phyloP scores from a whole-genome alignment of 768 basidiomycete species.

The Lactarius hengduanensis region DNA sequence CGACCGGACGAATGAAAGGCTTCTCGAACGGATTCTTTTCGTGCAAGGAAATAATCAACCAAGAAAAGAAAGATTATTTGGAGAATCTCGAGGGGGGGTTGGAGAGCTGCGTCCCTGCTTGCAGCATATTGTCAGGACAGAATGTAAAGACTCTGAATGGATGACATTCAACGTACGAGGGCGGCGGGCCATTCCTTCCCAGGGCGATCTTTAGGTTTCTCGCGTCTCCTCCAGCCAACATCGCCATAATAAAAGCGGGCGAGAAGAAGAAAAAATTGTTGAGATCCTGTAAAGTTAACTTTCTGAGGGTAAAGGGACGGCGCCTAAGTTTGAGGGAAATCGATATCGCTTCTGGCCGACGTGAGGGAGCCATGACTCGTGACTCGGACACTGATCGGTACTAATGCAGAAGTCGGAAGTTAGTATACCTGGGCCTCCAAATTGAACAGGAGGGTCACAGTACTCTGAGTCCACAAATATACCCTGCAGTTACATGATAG shows the following conservation, averaged over 20 bases:
- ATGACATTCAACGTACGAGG: slow-evolving; percentile 6
- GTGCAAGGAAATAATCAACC: background rate
- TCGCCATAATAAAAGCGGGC: background rate
- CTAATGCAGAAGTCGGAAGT: no score
- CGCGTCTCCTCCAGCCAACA: background rate
- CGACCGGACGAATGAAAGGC: no score
- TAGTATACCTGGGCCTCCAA: no score
- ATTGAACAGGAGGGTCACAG: no score
- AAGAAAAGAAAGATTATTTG: slow-evolving; percentile 12
- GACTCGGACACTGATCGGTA: no score
- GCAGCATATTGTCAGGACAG: background rate
- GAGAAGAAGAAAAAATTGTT: background rate
- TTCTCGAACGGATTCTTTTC: no score
- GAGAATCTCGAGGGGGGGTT: slow-evolving; percentile 19
- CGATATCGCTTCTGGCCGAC: no score
- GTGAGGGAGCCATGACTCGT: no score
- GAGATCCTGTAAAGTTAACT: background rate
- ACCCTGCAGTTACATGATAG: no score
- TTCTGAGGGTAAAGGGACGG: background rate
- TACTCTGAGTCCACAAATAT: no score
- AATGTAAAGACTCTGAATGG: background rate
- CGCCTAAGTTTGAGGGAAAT: no score
- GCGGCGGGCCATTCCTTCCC: background rate
- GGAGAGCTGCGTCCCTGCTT: background rate
- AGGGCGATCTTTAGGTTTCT: background rate